These are phyloP conservation scores for Gossypium turneri DNA, from an alignment of 345 rosid species.

Conservation along the genomic window DNA sequence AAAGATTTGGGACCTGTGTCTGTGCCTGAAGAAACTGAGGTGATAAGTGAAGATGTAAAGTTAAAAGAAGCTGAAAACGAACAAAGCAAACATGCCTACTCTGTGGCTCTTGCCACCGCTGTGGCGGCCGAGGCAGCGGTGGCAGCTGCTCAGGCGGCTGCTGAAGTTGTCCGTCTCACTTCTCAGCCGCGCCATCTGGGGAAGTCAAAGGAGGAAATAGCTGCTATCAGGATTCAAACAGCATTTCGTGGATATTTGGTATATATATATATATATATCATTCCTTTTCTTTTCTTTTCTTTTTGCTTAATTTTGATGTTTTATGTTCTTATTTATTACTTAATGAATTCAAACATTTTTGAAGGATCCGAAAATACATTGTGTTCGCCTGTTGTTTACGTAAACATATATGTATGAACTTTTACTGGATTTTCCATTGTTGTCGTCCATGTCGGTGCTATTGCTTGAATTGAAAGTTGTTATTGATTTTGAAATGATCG, in stretches of 20 bases:
- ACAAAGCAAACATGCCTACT: slow-evolving; percentile 56
- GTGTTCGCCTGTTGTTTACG: background rate
- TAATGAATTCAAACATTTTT: background rate
- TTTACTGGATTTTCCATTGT: background rate
- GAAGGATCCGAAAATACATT: background rate
- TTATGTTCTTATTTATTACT: background rate
- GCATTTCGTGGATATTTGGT: slow-evolving; percentile 22
- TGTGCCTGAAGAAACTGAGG: slow-evolving; percentile 28
- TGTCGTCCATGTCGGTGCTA: background rate
- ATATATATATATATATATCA: background rate
- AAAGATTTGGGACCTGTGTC: slow-evolving; percentile 33
- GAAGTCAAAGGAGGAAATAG: slow-evolving; percentile 35
- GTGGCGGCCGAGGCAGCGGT: slow-evolving; percentile 63
- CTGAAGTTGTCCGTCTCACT: slow-evolving; percentile 46
- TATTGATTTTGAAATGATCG: background rate
- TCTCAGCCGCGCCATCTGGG: slow-evolving; percentile 39
- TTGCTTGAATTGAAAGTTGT: background rate
- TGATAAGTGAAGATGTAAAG: slow-evolving; percentile 26
- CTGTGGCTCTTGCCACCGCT: slow-evolving; percentile 65
- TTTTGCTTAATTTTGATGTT: background rate
- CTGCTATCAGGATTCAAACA: slow-evolving; percentile 21
- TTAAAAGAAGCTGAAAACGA: slow-evolving; percentile 45
- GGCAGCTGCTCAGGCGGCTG: slow-evolving; percentile 28
- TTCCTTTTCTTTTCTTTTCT: background rate
- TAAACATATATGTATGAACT: background rate